phyloP scores from a whole-genome alignment of 257 asterid genomes.

The Solanum chiquidenum region DNA sequence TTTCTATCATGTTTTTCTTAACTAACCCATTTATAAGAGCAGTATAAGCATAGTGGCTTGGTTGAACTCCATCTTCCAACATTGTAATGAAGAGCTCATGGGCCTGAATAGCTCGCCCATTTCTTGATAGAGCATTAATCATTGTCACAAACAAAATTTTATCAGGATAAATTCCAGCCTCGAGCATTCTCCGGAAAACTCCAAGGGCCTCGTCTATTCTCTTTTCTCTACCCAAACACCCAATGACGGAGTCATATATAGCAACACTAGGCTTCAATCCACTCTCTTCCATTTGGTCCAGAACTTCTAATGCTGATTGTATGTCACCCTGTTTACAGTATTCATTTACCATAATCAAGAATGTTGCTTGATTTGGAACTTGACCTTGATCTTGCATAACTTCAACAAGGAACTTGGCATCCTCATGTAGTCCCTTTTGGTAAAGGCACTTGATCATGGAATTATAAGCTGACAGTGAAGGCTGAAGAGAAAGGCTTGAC shows the following conservation, averaged over 20 bases:
- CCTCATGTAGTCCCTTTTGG: conserved; percentile 30
- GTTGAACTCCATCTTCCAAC: conserved; percentile 27
- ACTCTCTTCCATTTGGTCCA: conserved; percentile 32
- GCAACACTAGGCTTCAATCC: conserved; percentile 38
- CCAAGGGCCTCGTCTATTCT: conserved; percentile 32
- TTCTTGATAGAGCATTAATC: conserved; percentile 49
- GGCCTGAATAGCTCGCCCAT: conserved; percentile 38
- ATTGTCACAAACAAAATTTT: conserved; percentile 35
- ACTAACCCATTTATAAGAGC: conserved; percentile 47
- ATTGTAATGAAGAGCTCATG: conserved; percentile 29
- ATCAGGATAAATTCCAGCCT: conserved; percentile 38
- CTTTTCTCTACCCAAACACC: conserved; percentile 35
- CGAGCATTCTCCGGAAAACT: conserved; percentile 35
- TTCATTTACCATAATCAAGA: conserved; percentile 27
- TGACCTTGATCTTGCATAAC: conserved; percentile 38
- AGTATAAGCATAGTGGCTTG: conserved; percentile 40
- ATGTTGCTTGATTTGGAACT: conserved; percentile 32
- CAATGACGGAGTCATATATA: conserved; percentile 33
- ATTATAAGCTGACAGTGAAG: conserved; percentile 41
- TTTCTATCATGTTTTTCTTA: conserved; percentile 43
- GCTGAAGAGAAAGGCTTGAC: conserved; percentile 22
- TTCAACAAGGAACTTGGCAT: conserved; percentile 30
- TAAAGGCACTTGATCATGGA: conserved; percentile 40
- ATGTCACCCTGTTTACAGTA: conserved; percentile 34
- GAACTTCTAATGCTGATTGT: conserved; percentile 27